phyloP scores from a whole-genome alignment of 2,329 filamentous ascomycete genomes.

The Fusarium bulbicola region DNA sequence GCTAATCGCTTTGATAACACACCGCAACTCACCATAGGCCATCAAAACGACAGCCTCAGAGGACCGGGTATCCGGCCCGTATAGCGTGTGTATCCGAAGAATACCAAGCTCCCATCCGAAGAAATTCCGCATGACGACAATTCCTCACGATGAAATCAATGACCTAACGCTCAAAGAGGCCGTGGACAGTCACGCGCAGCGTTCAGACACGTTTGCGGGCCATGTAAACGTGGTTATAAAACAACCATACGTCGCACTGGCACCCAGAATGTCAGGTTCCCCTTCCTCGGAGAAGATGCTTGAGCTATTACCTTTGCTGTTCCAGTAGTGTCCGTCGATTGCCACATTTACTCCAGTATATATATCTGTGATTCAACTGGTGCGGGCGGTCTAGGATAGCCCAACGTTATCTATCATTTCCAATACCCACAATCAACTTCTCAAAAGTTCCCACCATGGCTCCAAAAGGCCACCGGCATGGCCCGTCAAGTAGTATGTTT shows the following conservation, averaged over 20 bases:
- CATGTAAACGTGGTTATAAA: constrained; percentile 14
- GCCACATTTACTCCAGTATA: not conserved
- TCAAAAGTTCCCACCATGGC: constrained; percentile 20
- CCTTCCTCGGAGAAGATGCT: not conserved
- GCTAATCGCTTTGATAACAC: not conserved
- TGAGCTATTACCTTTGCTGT: not conserved
- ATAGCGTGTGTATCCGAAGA: constrained; percentile 38
- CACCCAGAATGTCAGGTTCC: constrained; percentile 1
- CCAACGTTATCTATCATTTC: not conserved
- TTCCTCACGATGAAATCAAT: constrained; percentile 9
- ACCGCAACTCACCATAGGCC: not conserved
- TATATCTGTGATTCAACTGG: not conserved
- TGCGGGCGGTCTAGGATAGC: not conserved
- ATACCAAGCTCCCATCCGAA: constrained; percentile 35
- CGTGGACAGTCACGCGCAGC: not conserved
- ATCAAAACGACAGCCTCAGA: constrained; percentile 1
- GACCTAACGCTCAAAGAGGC: constrained; percentile 9
- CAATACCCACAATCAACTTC: not conserved
- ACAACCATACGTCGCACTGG: constrained; percentile 3
- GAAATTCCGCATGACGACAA: constrained; percentile 35
- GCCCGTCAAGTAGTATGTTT: constrained; percentile 41
- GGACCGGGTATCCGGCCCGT: constrained; percentile 36
- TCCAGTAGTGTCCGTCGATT: not conserved
- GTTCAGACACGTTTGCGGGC: not conserved
- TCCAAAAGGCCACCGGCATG: constrained; percentile 29